Base-by-base conservation (phyloP, 805 yeast genomes). In the Yarrowia divulgata region DNA sequence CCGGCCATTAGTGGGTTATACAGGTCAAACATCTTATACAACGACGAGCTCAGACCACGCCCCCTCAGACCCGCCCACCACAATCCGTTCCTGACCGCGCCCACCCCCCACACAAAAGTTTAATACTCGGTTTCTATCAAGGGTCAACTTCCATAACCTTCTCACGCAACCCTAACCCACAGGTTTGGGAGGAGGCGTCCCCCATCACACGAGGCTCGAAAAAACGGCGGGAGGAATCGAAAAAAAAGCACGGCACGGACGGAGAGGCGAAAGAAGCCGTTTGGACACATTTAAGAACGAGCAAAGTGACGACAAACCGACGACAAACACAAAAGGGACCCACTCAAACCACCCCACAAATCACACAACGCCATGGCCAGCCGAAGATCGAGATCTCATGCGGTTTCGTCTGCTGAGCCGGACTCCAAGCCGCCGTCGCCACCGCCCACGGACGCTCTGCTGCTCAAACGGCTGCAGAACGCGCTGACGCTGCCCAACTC, bases 81-180 rank as follows among this genome's bases (percentile, higher is more conserved):
- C 48, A n/a, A n/a, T n/a, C n/a, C n/a, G n/a, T n/a, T n/a, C n/a
- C n/a, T n/a, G n/a, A n/a, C n/a, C n/a, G n/a, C n/a, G n/a, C 29
- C 12, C 48, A n/a, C 23, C 23, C 48, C 48, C 13, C 23, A 29
- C 19, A 37, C 29, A 23, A 23, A 19, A 32, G 42, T 35, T 35
- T 46, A 46, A 46, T 46, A 23, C 13, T 4, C 14, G 16, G 9
- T 13, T 37, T 8, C 13, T 37, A 37, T 8, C 14, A 14, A 6
- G 43, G 18, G 18, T 14, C 43, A 40, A 4, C n/a, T 60, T 60
- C 66, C 16, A 60, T 52, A 43, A 35, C 34, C 40, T 60, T 60
- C 66, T 60, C 66, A 60, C 64, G 52, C 34, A 60, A 60, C 66
- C 66, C 66, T 60, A 60, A 12, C 66, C 66, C 66, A 60, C 66